These are phyloP conservation scores for Salix brachista DNA, from an alignment of 345 rosid genomes.

Conservation along the genomic window DNA sequence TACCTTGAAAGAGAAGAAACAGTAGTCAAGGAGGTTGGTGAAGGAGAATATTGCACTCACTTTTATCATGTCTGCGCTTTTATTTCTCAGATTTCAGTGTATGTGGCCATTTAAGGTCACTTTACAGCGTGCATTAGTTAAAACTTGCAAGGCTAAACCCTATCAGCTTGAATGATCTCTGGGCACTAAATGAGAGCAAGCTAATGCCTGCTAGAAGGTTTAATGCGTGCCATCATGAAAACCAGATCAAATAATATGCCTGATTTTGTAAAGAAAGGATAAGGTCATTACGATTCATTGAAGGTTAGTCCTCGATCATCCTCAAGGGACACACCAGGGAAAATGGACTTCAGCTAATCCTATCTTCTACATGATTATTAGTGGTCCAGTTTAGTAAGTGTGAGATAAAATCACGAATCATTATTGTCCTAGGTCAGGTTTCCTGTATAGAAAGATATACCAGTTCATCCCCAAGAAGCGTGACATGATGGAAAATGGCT, in stretches of 20 bases:
- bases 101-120: not conserved
- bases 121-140: not conserved
- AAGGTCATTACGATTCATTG: not conserved
- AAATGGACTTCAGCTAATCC: not conserved
- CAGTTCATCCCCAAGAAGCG: not conserved
- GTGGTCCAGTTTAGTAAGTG: not conserved
- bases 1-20: conserved; percentile 9
- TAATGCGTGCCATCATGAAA: not conserved
- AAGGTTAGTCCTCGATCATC: not conserved
- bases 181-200: not conserved
- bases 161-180: not conserved
- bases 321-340: not conserved
- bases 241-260: not conserved
- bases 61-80: not conserved
- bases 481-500: too few species aligned
- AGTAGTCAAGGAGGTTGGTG: not conserved
- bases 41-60: not conserved
- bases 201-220: not conserved
- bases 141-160: not conserved
- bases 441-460: not conserved
- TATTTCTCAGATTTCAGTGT: not conserved
- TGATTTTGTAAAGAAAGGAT: not conserved
- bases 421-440: not conserved
- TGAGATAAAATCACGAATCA: not conserved
- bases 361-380: not conserved